Evolutionary conservation across 2,329 filamentous ascomycete genomes (phyloP), one percentile per base, ranked within the genome.

Genomic region (Pseudovirgaria hyperparasitica): DNA sequence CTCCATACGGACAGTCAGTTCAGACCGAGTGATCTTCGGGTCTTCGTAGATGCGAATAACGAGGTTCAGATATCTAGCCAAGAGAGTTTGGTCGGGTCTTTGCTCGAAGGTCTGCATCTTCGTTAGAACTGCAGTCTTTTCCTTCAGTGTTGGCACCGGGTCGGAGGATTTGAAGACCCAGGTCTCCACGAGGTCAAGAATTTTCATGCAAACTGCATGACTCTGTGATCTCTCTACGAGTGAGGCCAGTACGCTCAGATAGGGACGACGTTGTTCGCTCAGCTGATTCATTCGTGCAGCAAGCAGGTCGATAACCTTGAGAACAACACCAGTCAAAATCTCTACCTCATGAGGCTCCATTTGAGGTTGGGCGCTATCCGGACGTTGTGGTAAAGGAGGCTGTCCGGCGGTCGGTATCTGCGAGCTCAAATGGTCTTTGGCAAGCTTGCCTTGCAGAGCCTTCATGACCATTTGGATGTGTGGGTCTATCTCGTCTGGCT

Each of bases 41-140:
- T 98, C 90, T 47, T 98, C 92, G 50, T 99, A 99, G 33, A 99
- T 94, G 25, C 86, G 76, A 41, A 98, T 92, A 15, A 99, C 90
- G 15, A 99, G 72, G 38, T 96, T 82, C 32, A 98, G 65, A 60
- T 96, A 99, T 48, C 87, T 87, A 40, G 78, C 85, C 31, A 98
- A 65, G 59, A 98, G 76, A 1, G 78, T 84, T 17, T 76, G 72
- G 47, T 96, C 87, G 16, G 69, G 60, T 20, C 90, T 72, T 31
- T 82, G 74, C 55, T 99, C 90, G 41, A 98, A 98, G 0, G 86
- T 76, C 10, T 96, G 62, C 90, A 99, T 99, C 59, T 98, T 99
- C 44, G 92, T 86, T n/a, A 99, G 61, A 1, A 99, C 90, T 1
- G 92, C 92, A 1, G 87, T 96, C 62, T 98, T 98, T 57, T 98